Percentiles rank a stretch among this genome's conserved stretches.
These are phyloP conservation scores for Wallacemonas sp. DNA, from an alignment of 208 protist species.

Conservation along the genomic window DNA sequence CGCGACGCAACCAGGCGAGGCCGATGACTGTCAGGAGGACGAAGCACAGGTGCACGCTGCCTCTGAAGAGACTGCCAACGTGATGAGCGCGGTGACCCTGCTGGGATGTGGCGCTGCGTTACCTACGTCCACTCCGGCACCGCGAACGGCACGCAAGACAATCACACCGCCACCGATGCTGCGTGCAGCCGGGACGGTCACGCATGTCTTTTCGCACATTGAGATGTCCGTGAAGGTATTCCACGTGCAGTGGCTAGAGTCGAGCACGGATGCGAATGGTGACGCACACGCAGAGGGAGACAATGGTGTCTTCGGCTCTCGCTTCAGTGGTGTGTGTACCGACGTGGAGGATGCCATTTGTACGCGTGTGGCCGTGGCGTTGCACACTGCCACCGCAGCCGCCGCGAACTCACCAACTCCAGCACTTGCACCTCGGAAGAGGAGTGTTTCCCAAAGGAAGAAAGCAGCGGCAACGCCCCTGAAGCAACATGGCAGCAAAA, in stretches of 20 bases:
- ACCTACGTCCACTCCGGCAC: not conserved
- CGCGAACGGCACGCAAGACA: not conserved
- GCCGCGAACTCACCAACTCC: too few relatives aligned
- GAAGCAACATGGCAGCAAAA: slow-evolving; percentile 2
- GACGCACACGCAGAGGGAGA: slow-evolving; percentile 11
- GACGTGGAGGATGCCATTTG: slow-evolving; percentile 2
- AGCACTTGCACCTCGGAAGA: too few relatives aligned
- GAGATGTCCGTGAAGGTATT: slow-evolving; percentile 70
- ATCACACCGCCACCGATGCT: not conserved
- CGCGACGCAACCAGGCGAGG: not conserved
- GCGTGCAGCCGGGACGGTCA: slow-evolving; percentile 33
- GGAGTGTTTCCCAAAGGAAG: not conserved
- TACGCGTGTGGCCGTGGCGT: slow-evolving; percentile 11
- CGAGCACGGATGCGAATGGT: not conserved
- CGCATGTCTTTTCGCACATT: slow-evolving; percentile 88
- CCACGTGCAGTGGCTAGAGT: slow-evolving; percentile 46
- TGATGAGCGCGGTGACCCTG: too few relatives aligned
- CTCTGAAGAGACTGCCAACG: too few relatives aligned
- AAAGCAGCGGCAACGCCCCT: not conserved
- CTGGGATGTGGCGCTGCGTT: not conserved
- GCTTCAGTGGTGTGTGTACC: slow-evolving; percentile 1
- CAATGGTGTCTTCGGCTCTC: slow-evolving; percentile 15
- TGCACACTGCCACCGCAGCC: too few relatives aligned
- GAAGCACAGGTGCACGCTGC: too few relatives aligned
- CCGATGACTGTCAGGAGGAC: not conserved